Evolutionary conservation across 768 basidiomycete species (phyloP).

Genomic region (Termitomyces sp.): DNA sequence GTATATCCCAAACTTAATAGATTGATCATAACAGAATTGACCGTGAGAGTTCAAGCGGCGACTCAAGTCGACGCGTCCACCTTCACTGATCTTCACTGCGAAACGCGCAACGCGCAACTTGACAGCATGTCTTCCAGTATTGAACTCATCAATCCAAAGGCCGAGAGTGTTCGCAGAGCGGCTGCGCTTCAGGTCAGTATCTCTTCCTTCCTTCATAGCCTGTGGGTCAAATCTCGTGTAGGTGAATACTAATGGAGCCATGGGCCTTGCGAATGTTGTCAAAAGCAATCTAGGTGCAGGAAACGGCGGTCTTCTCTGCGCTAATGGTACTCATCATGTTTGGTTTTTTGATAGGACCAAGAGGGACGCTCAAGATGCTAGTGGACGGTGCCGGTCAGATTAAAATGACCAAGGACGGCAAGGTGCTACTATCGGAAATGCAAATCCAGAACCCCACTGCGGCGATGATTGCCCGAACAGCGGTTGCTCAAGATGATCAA

Average conservation of each 20-base stretch:
- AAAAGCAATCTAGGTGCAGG: constrained; percentile 88
- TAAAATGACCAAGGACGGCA: constrained; percentile 99
- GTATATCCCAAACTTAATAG: neutral
- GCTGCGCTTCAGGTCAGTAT: constrained; percentile 78
- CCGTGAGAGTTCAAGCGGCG: constrained; percentile 18
- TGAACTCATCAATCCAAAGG: constrained; percentile 95
- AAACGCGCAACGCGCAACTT: constrained; percentile 21
- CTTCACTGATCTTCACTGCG: constrained; percentile 8
- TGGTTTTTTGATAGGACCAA: constrained; percentile 57
- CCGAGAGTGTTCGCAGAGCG: constrained; percentile 86
- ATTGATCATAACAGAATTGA: neutral
- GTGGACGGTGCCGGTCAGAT: constrained; percentile 98
- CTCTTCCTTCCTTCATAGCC: constrained; percentile 2
- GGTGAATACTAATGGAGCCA: constrained; percentile 92
- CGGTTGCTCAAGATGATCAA: constrained; percentile 98
- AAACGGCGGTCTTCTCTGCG: constrained; percentile 1
- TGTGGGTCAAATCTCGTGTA: constrained; percentile 24
- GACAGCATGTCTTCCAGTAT: constrained; percentile 65
- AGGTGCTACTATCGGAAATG: constrained; percentile 98
- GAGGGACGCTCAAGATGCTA: constrained; percentile 98
- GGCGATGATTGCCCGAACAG: constrained; percentile 97
- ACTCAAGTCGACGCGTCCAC: constrained; percentile 18
- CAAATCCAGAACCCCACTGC: constrained; percentile 99
- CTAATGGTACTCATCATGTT: neutral
- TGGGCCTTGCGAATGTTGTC: constrained; percentile 96